A percentile compares a stretch with the other conserved stretches of the same genome.
These are phyloP conservation scores for Diaporthe sp. DNA, from an alignment of 2,329 filamentous ascomycete genomes.

Conservation along the genomic window DNA sequence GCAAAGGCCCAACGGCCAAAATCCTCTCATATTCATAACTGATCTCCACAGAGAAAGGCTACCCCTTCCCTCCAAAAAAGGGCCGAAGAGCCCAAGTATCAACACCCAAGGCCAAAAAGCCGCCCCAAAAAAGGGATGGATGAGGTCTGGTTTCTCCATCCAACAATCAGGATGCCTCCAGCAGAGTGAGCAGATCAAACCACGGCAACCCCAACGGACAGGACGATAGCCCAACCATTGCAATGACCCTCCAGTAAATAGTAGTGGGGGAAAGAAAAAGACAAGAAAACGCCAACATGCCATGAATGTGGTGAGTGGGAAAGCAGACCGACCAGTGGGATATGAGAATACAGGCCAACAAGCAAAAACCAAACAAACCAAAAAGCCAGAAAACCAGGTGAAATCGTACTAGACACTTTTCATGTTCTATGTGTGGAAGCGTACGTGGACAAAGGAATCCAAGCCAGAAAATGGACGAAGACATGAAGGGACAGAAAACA, in stretches of 20 bases:
- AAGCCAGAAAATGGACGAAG: not conserved
- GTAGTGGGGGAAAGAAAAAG: not conserved
- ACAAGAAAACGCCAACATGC: slow-evolving; percentile 32
- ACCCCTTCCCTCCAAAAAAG: not conserved
- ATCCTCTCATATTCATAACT: not conserved
- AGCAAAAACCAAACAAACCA: not conserved
- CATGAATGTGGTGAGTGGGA: slow-evolving; percentile 7
- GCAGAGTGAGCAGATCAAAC: not conserved
- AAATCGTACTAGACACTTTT: slow-evolving; percentile 27
- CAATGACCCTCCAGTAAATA: not conserved
- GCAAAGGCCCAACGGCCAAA: not conserved
- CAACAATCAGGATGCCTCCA: not conserved
- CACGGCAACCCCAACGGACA: not conserved
- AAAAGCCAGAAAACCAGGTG: not conserved
- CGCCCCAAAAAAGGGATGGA: not conserved
- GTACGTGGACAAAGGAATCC: slow-evolving; percentile 13
- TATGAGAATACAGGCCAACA: not conserved
- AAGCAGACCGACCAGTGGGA: not conserved
- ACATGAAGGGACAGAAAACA: not conserved
- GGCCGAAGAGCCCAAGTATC: not conserved
- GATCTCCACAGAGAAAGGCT: not conserved
- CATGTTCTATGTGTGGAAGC: slow-evolving; percentile 28
- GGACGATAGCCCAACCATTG: not conserved
- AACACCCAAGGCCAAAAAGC: not conserved
- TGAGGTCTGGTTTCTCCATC: not conserved